Evolutionary conservation across 2,329 filamentous ascomycete genomes (phyloP), one percentile per base, ranked within the genome.

Genomic region (Cytospora mali): DNA sequence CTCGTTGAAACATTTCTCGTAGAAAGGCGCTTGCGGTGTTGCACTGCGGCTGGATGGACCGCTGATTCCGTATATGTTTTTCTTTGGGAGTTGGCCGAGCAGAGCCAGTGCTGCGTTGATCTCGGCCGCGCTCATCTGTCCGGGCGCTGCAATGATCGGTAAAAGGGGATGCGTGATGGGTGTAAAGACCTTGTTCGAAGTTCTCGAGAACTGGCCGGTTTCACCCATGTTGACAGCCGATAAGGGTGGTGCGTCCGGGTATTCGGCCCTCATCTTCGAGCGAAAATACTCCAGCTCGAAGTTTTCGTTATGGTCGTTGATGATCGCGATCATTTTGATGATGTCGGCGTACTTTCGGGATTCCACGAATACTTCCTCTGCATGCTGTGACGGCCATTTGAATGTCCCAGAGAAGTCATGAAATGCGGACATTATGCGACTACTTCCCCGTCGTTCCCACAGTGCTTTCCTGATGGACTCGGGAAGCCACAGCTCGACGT

Each of bases 211-310:
- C 71, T 96, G 92, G 13, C 92, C 92, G n/a, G 87, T 85, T 69
- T 91, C 88, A 28, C 91, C 91, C 91, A 95, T 95, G 74, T 95
- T 95, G 68, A 96, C 86, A 7, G 90, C 91, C 2, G 91, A 95
- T 35, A 96, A 81, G 0, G 90, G 89, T 11, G 91, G 91, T 10
- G 83, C 81, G 66, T 88, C 82, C 0, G 89, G 84, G 67, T 89
- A 88, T 66, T 89, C 86, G 31, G 84, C 79, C 70, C 87, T 87
- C 72, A 95, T 88, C 67, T 87, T 84, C 13, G 90, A 92, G 31
- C 92, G 88, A 76, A 96, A 96, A 75, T 93, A 93, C 74, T 96
- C 92, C 35, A 96, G 83, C 76, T 96, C 91, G 72, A 96, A 95
- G 75, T 96, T 95, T 69, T 93, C 91, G 71, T 93, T 91, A 72